These are phyloP conservation scores for Saturnispora diversa DNA, from an alignment of 805 yeast species.

Conservation along the genomic window DNA sequence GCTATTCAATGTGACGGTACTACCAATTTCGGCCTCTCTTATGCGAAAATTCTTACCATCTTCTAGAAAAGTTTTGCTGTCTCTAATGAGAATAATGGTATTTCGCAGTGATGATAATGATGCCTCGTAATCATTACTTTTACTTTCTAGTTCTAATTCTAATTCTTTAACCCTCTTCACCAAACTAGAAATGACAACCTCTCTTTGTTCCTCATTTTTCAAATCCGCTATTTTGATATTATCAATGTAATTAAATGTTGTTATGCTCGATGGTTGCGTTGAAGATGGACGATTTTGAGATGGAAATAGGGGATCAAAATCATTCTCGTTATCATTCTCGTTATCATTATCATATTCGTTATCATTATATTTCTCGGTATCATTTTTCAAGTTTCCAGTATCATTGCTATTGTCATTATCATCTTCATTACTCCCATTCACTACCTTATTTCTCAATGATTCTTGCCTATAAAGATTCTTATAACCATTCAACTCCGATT, in stretches of 20 bases:
- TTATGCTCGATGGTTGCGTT: background rate
- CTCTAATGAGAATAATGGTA: slow-evolving; percentile 18
- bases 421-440: background rate
- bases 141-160: slow-evolving; percentile 16
- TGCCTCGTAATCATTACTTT: slow-evolving; percentile 14
- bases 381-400: too few relatives aligned
- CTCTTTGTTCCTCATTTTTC: slow-evolving; percentile 7
- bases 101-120: slow-evolving; percentile 17
- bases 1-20: too few relatives aligned
- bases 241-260: slow-evolving; percentile 1
- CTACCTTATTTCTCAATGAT: background rate
- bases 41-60: background rate
- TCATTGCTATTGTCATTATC: background rate
- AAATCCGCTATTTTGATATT: background rate
- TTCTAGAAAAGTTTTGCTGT: slow-evolving; percentile 18
- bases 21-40: too few relatives aligned
- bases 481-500: slow-evolving; percentile 6
- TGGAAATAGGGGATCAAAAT: too few relatives aligned
- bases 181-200: slow-evolving; percentile 3
- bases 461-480: slow-evolving; percentile 5
- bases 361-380: too few relatives aligned
- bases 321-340: too few relatives aligned
- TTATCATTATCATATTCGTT: too few relatives aligned
- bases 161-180: slow-evolving; percentile 14
- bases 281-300: too few relatives aligned